These are phyloP conservation scores for Vaccinium vitisidaea DNA, from an alignment of 148 eudicot species.

Conservation along the genomic window DNA sequence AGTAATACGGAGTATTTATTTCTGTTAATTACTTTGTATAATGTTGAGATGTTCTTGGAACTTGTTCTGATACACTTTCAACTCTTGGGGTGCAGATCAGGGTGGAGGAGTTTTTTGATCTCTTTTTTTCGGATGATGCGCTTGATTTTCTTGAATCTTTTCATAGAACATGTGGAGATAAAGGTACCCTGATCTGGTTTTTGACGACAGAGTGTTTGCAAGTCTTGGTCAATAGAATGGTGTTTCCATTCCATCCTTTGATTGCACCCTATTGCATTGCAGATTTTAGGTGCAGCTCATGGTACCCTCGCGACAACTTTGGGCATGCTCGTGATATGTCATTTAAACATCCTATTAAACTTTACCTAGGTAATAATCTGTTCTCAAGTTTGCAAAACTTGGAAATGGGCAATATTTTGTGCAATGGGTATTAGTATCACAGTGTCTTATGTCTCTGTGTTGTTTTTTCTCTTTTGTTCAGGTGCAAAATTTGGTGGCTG, in stretches of 20 bases:
- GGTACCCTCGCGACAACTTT: conserved; percentile 59
- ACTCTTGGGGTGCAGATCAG: conserved; percentile 53
- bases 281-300: conserved; percentile 73
- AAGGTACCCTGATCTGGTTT: conserved; percentile 43
- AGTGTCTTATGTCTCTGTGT: conserved; percentile 10
- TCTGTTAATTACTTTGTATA: neutral
- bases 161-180: conserved; percentile 78
- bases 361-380: conserved; percentile 69
- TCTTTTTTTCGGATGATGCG: conserved; percentile 71
- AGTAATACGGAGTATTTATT: neutral
- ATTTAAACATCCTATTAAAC: conserved; percentile 87
- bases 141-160: conserved; percentile 59
- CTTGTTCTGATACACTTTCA: conserved; percentile 14
- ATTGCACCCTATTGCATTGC: conserved; percentile 27
- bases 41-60: neutral
- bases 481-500: conserved; percentile 93
- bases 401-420: conserved; percentile 3
- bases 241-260: neutral
- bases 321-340: conserved; percentile 61
- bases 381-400: neutral
- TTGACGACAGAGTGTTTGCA: conserved; percentile 5
- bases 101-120: conserved; percentile 71
- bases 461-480: conserved; percentile 24
- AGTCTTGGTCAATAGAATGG: neutral
- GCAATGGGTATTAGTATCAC: neutral